Evolutionary conservation across 164 flowering plant species (phyloP), one percentile per base, ranked within the genome.

Genomic region (Berberis vulgaris): DNA sequence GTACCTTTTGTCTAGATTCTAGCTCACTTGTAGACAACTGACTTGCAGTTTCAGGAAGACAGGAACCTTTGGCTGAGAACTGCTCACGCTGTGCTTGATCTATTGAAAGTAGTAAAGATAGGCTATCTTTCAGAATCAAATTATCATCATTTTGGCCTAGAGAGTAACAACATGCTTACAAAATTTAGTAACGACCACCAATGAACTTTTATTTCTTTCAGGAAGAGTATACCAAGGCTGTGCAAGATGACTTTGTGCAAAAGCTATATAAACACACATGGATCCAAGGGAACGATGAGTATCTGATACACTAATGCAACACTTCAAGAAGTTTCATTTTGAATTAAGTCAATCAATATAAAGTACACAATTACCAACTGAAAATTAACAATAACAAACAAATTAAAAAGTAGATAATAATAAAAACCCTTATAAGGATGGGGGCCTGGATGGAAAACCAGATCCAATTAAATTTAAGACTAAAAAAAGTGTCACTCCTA

Each of bases 91-190:
- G 60, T 55, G 66, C 67, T 59, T 65, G 68, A 63, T 52, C 65
- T 55, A 59, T 43, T 4, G 12, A 40, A 67, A 59, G 52, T 59
- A 63, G 60, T 39, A 59, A 70, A 60, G 64, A 13, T 13, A 65
- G 10, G 45, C 52, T 57, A 41, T 63, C 71, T 59, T 63, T 68
- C 62, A 60, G 70, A 62, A 9, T 64, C 58, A 64, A 56, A 60
- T 49, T 9, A 46, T 7, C n/a, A 7, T 61, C 71, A 60, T 13
- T 60, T 68, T 59, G 13, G 60, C 79, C 78, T 73, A 59, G 10
- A 66, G 54, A 61, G 41, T 7, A 47, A 47, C 50, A 47, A 11
- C 7, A 47, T 6, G 10, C 10, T 47, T 6, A 4, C 50, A 7
- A 47, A 47, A 2, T 2, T 47, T 11, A 47, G 9, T 47, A 47